Base-by-base conservation (phyloP, 2,329 filamentous ascomycete genomes). In the Torrubiella hemipterigena region DNA sequence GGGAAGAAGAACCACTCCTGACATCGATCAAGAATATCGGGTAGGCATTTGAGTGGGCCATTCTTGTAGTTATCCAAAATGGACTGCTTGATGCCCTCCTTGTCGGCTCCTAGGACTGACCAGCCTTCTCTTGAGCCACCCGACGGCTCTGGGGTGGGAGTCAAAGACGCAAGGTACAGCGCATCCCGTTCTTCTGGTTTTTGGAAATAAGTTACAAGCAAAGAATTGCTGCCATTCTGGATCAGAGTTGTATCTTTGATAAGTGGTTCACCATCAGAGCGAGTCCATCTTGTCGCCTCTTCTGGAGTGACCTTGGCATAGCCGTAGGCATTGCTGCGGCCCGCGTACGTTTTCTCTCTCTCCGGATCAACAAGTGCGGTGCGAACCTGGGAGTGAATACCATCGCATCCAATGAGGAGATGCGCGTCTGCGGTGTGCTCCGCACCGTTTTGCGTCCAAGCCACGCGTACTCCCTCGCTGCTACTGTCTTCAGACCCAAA, bases 371-470 rank as follows among this genome's bases (percentile, higher is more conserved):
- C 43, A 30, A 50, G 41, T 3, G 39, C 22, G 12, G 31, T 42
- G 8, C 56, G 50, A 9, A 57, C 51, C 18, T 40, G 35, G 1
- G 55, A 58, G 30, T 59, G 55, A 17, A 59, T 54, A 3, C 56
- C 56, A 40, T 60, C 56, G 39, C 55, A 58, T 1, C 55, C 56
- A 11, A 60, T 38, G 26, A 48, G 29, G 4, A 52, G 20, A 30
- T 53, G 47, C 4, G 38, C 44, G 14, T 40, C 31, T 5, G 44
- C 15, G 9, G 31, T 29, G 10, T 36, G 30, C 7, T 32, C 24
- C 10, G 3, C 14, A 4, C 32, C 14, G 17, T 9, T 15, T 7
- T 17, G 17, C 10, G 21, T 16, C 9, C 25, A 33, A 8, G 32
- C 25, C 7, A 34, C 28, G 3, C 28, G 17, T 14, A 34, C 32